Percentiles rank a stretch among this genome's conserved stretches.
These are phyloP conservation scores for Strobilomyces dryophilus DNA, from an alignment of 768 basidiomycete genomes.

Conservation along the genomic window DNA sequence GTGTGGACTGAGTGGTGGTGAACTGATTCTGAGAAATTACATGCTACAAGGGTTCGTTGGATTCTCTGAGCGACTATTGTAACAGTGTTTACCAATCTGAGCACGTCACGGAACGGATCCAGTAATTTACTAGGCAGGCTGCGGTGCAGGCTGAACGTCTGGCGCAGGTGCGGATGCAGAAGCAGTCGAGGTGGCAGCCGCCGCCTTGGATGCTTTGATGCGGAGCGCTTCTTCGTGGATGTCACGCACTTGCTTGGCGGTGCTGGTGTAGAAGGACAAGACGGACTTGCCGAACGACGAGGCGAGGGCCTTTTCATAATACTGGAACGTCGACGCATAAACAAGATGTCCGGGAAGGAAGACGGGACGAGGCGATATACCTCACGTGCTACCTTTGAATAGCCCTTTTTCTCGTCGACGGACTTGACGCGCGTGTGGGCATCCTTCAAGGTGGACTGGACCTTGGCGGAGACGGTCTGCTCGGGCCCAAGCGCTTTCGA, in stretches of 20 bases:
- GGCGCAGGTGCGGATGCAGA: slow-evolving; percentile 3
- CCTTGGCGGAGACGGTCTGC: slow-evolving; percentile 77
- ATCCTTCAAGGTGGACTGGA: slow-evolving; percentile 58
- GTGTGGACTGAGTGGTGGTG: no score
- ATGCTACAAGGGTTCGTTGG: neutral
- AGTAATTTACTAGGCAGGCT: slow-evolving; percentile 6
- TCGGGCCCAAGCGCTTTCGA: slow-evolving; percentile 71
- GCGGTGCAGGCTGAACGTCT: slow-evolving; percentile 7
- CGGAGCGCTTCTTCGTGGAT: slow-evolving; percentile 92
- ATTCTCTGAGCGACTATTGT: neutral
- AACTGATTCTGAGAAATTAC: neutral
- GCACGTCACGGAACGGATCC: neutral
- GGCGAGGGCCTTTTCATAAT: slow-evolving; percentile 71
- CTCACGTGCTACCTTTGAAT: slow-evolving; percentile 63
- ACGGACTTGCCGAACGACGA: slow-evolving; percentile 75
- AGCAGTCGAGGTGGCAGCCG: slow-evolving; percentile 13
- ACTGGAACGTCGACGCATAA: slow-evolving; percentile 39
- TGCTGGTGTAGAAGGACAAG: slow-evolving; percentile 77
- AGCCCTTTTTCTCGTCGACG: slow-evolving; percentile 80
- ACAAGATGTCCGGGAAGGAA: neutral
- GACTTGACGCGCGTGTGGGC: slow-evolving; percentile 67
- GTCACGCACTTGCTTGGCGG: slow-evolving; percentile 83
- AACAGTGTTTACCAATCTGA: slow-evolving; percentile 4
- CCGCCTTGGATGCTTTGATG: slow-evolving; percentile 61
- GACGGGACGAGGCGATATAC: slow-evolving; percentile 33